Evolutionary conservation across 2,329 filamentous ascomycete species (phyloP), one percentile per base, ranked within the genome.

Genomic region (Trichophyton rubrum): DNA sequence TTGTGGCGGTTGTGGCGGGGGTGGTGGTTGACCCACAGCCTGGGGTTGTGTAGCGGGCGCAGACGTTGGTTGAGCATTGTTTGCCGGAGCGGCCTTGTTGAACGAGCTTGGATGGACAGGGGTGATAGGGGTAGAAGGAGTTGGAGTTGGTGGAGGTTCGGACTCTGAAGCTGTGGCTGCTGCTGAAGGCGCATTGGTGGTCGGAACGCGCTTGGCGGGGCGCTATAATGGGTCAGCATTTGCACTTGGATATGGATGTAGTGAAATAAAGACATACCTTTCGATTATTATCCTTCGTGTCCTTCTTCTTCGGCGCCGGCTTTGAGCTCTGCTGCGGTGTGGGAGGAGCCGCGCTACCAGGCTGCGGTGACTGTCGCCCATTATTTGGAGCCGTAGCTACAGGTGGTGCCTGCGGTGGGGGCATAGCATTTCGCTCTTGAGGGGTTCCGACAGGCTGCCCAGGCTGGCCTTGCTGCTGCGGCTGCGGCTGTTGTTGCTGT

Each of bases 271-370:
- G 47, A 17, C 59, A 59, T 76, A 81, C 79, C 76, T 82, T 82
- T 65, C 75, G 76, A 33, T 59, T 43, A 45, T 76, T 77, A 63
- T 81, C 79, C 66, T 81, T 81, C 5, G 73, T 72, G 38, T 77
- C 76, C 69, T 84, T 83, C 75, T 85, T 85, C 69, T 83, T 85
- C 7, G 79, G 81, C 57, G 78, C 79, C n/a, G 71, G 76, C 67
- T 77, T 86, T 68, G 79, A 80, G n/a, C 73, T 67, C 69, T 83
- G 82, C 62, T 80, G 82, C 1, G 84, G 84, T 4, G 84, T 86
- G 4, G 83, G 83, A 15, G 83, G 82, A 20, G 82, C 81, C 60
- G 75, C 73, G 17, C 67, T 66, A 49, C 68, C 71, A n/a, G 72
- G 73, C 60, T 77, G 71, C 56, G 77, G 77, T 59, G 78, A 79